A percentile compares a stretch with the other conserved stretches of the same genome.
Conservation (phyloP, 2,329 filamentous ascomycete species). For the Lachnellula hyalina region DNA sequence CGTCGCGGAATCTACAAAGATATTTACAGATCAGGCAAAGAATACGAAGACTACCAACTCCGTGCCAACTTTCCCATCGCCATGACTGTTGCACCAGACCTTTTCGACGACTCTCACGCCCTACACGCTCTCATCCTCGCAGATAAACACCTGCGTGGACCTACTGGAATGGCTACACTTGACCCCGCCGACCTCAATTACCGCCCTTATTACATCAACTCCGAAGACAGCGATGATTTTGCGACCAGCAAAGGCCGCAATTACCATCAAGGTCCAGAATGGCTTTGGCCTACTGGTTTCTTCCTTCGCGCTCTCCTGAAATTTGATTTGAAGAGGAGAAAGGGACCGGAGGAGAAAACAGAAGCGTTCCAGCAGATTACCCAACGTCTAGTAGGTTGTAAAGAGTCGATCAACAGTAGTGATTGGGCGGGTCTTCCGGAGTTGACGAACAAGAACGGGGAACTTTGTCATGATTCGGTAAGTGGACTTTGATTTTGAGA, state of each 20-base stretch:
- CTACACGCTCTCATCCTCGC: slow-evolving; percentile 73
- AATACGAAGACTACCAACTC: slow-evolving; percentile 96
- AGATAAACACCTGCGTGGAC: slow-evolving; percentile 75
- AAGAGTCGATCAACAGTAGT: slow-evolving; percentile 72
- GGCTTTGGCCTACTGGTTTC: slow-evolving; percentile 96
- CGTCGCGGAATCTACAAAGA: slow-evolving; percentile 98
- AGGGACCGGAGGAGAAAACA: slow-evolving; percentile 60
- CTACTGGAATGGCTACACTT: slow-evolving; percentile 91
- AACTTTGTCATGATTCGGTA: slow-evolving; percentile 81
- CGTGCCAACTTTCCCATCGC: slow-evolving; percentile 91
- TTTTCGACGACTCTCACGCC: slow-evolving; percentile 77
- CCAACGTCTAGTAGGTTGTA: slow-evolving; percentile 73
- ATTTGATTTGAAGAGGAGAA: slow-evolving; percentile 75
- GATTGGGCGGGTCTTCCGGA: slow-evolving; percentile 90
- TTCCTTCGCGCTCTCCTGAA: slow-evolving; percentile 87
- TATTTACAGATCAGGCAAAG: slow-evolving; percentile 86
- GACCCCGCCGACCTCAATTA: slow-evolving; percentile 93
- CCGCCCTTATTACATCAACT: slow-evolving; percentile 89
- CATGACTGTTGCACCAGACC: slow-evolving; percentile 85
- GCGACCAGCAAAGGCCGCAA: slow-evolving; percentile 90
- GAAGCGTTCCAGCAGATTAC: slow-evolving; percentile 97
- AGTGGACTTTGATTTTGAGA: slow-evolving; percentile 35
- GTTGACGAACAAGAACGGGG: slow-evolving; percentile 85
- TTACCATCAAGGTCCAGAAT: slow-evolving; percentile 97
- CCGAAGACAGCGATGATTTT: slow-evolving; percentile 87